Conservation (phyloP, 2,329 filamentous ascomycete species). For the Pseudonectria foliicola region DNA sequence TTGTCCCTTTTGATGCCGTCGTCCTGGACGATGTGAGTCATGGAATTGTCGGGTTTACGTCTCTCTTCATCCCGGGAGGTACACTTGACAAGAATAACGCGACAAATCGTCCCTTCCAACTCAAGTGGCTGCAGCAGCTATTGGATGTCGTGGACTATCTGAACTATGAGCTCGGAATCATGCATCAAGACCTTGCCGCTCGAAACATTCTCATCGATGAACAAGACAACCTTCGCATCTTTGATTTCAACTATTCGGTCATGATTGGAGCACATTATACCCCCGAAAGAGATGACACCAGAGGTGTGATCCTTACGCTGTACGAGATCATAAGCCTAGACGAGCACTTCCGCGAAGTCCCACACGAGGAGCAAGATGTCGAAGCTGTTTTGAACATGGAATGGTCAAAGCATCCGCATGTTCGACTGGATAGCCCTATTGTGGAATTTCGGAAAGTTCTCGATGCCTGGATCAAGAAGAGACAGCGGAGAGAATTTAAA, state of each 20-base stretch:
- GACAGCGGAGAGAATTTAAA: too few relatives aligned
- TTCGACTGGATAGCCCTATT: constrained; percentile 25
- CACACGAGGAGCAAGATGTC: constrained; percentile 20
- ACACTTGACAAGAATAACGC: constrained; percentile 22
- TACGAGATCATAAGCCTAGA: constrained; percentile 33
- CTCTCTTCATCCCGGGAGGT: constrained; percentile 26
- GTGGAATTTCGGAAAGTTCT: constrained; percentile 21
- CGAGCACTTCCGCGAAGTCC: constrained; percentile 10
- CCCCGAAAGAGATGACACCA: constrained; percentile 24
- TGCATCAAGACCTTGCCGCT: constrained; percentile 32
- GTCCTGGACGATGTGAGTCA: too few relatives aligned
- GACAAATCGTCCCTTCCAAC: constrained; percentile 23
- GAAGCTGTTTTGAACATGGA: constrained; percentile 10
- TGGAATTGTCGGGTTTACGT: constrained; percentile 29
- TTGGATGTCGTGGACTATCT: constrained; percentile 24
- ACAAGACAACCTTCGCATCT: constrained; percentile 26
- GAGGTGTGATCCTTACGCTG: constrained; percentile 28
- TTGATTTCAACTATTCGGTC: constrained; percentile 29
- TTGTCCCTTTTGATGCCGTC: too few relatives aligned
- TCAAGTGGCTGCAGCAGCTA: constrained; percentile 30
- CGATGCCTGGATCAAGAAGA: constrained; percentile 18
- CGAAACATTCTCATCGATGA: constrained; percentile 32
- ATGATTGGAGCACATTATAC: constrained; percentile 14
- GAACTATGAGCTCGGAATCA: constrained; percentile 30
- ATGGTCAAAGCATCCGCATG: constrained; percentile 27